phyloP scores from a whole-genome alignment of 2,329 filamentous ascomycete genomes.

The Cladosporium phlei region DNA sequence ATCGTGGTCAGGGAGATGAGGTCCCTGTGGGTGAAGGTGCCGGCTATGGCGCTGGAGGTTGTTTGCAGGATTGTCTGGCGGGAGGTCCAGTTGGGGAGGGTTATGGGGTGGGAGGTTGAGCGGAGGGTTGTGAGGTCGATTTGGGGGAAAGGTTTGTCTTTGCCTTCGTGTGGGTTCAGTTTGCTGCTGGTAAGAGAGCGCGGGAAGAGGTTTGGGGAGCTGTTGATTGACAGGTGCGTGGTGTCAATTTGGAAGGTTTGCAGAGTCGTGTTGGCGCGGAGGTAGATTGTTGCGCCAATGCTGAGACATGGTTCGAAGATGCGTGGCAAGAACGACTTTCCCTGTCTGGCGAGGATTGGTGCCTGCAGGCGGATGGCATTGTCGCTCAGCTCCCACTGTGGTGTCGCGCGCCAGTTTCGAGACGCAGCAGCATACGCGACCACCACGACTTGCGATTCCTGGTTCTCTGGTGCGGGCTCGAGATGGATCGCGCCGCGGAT shows the following conservation, averaged over 20 bases:
- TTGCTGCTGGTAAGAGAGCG: background rate
- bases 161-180: too few relatives aligned
- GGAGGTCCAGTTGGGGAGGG: conserved; percentile 32
- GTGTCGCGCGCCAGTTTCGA: too few relatives aligned
- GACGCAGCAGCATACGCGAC: too few relatives aligned
- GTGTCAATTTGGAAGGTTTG: conserved; percentile 33
- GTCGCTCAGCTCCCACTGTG: background rate
- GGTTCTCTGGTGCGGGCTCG: conserved; percentile 30
- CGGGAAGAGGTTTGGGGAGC: conserved; percentile 30
- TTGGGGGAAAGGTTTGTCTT: too few relatives aligned
- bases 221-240: conserved; percentile 36
- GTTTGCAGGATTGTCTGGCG: conserved; percentile 38
- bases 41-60: conserved; percentile 38
- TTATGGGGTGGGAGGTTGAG: conserved; percentile 31
- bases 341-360: background rate
- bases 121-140: conserved; percentile 31
- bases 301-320: conserved; percentile 32
- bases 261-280: conserved; percentile 31
- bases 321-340: background rate
- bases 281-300: conserved; percentile 35
- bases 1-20: conserved; percentile 37
- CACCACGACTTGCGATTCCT: conserved; percentile 35
- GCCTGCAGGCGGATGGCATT: background rate
- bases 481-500: conserved; percentile 38
- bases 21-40: conserved; percentile 38